Base-by-base conservation (phyloP, 1,139 yeast genomes). In the Candida sp. region DNA sequence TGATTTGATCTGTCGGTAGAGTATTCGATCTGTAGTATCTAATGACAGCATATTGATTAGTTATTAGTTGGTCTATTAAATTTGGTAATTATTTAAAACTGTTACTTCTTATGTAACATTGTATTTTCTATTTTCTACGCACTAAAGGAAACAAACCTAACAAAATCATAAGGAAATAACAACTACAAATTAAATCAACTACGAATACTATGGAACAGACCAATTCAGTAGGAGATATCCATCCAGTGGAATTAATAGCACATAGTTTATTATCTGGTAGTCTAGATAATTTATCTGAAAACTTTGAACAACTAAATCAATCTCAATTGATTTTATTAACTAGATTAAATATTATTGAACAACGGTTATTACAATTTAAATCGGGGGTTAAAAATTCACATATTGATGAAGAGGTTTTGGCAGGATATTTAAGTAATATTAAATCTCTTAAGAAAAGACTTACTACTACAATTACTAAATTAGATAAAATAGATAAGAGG, bases 191-290 rank as follows among this genome's bases (percentile, higher is more conserved):
- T n/a, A n/a, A n/a, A n/a, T n/a, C n/a, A n/a, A n/a, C n/a, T n/a
- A n/a, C n/a, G n/a, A n/a, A n/a, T n/a, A n/a, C n/a, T n/a, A n/a
- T n/a, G n/a, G n/a, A n/a, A n/a, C 29, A 25, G 9, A 9, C 29
- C 11, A n/a, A 15, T 15, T 25, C 19, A 22, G 38, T 35, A 11
- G 27, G 34, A 11, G 74, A 75, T 49, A 52, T 73, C 36, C 84
- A 80, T 52, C 82, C 83, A 0, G 68, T 80, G 38, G 85, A 80
- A 48, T 62, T 78, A 22, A 70, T 80, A 0, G 84, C 82, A 0
- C 86, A 81, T 50, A 61, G 79, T 4, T 60, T 81, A 4, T 57
- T 81, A 8, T 80, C 79, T 36, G 75, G 76, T 1, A 75, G 84
- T 0, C 59, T 81, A 7, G 86, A 81, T 38, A 64, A 60, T 4